Percentiles rank a stretch among this genome's conserved stretches.
Conservation (phyloP, 129 eudicot species). For the Escallonia herrerae region DNA sequence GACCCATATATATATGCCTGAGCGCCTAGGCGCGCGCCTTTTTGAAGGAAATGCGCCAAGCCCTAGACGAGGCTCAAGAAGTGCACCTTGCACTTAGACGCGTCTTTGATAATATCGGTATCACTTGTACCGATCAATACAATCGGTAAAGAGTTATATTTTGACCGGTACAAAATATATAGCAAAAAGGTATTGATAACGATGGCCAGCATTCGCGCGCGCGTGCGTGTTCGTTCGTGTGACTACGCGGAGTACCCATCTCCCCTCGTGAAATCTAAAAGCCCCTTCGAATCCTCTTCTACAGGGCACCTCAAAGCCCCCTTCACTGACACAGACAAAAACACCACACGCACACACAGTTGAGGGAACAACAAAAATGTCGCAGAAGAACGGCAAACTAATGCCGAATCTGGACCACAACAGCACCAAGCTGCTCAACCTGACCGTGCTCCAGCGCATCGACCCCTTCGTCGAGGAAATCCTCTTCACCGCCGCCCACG, state of each 20-base stretch:
- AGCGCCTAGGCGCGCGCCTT: too few species aligned
- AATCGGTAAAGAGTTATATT: too few species aligned
- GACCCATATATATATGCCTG: too few species aligned
- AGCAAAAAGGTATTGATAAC: too few species aligned
- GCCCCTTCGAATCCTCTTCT: not conserved
- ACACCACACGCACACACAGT: not conserved
- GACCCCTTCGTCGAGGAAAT: conserved; percentile 79
- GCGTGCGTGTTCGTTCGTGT: not conserved
- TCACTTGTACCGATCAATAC: too few species aligned
- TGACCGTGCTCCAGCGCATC: conserved; percentile 69
- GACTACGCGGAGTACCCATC: not conserved
- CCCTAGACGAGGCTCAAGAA: too few species aligned
- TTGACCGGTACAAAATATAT: too few species aligned
- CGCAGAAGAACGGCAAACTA: conserved; percentile 59
- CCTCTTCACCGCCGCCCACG: conserved; percentile 80
- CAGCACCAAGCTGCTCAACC: conserved; percentile 57
- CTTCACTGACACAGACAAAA: not conserved
- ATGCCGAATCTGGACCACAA: conserved; percentile 74
- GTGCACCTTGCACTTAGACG: too few species aligned
- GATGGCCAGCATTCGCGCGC: not conserved
- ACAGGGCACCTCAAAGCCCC: not conserved
- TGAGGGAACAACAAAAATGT: conserved; percentile 19
- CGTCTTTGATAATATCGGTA: too few species aligned
- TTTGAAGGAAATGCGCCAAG: too few species aligned
- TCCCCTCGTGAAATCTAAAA: not conserved